Percentiles rank a stretch among this genome's conserved stretches.
Evolutionary conservation across 805 yeast genomes (phyloP).

Genomic region (Lachancea fermentati): DNA sequence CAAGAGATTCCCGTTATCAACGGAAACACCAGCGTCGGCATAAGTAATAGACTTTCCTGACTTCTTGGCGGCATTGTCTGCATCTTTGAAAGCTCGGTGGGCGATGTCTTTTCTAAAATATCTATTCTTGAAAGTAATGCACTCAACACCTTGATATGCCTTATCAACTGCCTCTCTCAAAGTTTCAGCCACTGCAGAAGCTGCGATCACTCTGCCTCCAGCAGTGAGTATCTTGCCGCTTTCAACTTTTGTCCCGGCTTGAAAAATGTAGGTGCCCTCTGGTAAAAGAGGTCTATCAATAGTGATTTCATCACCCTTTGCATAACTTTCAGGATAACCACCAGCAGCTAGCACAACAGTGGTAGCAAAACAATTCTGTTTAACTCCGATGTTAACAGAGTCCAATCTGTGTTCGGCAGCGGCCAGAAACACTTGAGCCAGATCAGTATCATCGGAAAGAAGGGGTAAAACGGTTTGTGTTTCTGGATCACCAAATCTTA

Average conservation of each 20-base stretch:
- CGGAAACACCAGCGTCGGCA: slow-evolving; percentile 95
- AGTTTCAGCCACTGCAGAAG: slow-evolving; percentile 76
- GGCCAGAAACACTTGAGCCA: slow-evolving; percentile 88
- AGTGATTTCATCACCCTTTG: slow-evolving; percentile 80
- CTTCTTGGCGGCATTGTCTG: slow-evolving; percentile 19
- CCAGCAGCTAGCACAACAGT: slow-evolving; percentile 96
- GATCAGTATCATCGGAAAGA: slow-evolving; percentile 76
- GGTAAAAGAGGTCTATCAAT: slow-evolving; percentile 32
- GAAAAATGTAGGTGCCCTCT: slow-evolving; percentile 67
- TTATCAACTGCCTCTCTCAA: slow-evolving; percentile 74
- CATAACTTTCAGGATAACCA: slow-evolving; percentile 88
- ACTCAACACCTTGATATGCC: slow-evolving; percentile 81
- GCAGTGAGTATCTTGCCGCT: slow-evolving; percentile 64
- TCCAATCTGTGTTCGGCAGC: slow-evolving; percentile 93
- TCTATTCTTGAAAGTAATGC: slow-evolving; percentile 64
- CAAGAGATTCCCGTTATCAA: slow-evolving; percentile 86
- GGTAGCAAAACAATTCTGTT: slow-evolving; percentile 59
- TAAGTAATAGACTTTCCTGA: slow-evolving; percentile 58
- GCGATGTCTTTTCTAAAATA: slow-evolving; percentile 93
- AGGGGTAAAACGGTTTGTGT: slow-evolving; percentile 94
- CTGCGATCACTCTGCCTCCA: slow-evolving; percentile 97
- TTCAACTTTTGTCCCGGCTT: slow-evolving; percentile 79
- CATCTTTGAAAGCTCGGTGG: slow-evolving; percentile 82
- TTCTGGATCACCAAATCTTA: slow-evolving; percentile 98
- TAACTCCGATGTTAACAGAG: slow-evolving; percentile 56